Evolutionary conservation across 2,329 filamentous ascomycete species (phyloP).

Genomic region (Blastomyces silverae): DNA sequence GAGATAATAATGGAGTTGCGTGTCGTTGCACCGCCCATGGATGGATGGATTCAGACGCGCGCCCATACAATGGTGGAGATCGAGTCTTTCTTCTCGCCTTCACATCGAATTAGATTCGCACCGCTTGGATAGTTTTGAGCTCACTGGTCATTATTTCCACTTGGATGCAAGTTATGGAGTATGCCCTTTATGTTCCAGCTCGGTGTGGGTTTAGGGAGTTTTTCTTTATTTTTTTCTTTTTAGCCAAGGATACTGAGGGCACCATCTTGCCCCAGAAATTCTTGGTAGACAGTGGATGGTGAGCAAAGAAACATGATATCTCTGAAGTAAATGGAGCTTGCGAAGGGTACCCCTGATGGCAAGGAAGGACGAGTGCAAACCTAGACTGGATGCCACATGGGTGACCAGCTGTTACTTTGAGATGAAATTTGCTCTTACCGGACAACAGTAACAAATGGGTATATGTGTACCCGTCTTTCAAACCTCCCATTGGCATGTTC

Average conservation of each 20-base stretch:
- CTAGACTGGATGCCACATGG: too few species aligned
- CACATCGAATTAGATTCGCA: background rate
- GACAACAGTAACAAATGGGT: conserved; percentile 57
- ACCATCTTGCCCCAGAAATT: background rate
- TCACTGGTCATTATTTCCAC: background rate
- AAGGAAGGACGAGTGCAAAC: too few species aligned
- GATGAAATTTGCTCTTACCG: conserved; percentile 39
- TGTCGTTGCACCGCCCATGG: background rate
- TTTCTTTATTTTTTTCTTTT: background rate
- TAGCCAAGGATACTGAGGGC: background rate
- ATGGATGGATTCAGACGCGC: conserved; percentile 58
- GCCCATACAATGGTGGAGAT: conserved; percentile 33
- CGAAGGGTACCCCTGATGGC: background rate
- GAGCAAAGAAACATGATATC: background rate
- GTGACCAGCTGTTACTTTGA: too few species aligned
- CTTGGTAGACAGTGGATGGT: background rate
- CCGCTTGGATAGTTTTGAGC: background rate
- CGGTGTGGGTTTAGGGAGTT: background rate
- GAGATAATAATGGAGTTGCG: conserved; percentile 16
- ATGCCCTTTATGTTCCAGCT: too few species aligned
- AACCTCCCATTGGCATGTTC: conserved; percentile 36
- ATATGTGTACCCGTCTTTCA: conserved; percentile 59
- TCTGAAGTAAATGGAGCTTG: too few species aligned
- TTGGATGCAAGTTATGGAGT: too few species aligned
- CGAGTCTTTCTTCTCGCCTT: conserved; percentile 58